Percentiles rank a stretch among this genome's conserved stretches.
Conservation (phyloP, 495 filamentous ascomycete genomes). For the Daldinia loculata region DNA sequence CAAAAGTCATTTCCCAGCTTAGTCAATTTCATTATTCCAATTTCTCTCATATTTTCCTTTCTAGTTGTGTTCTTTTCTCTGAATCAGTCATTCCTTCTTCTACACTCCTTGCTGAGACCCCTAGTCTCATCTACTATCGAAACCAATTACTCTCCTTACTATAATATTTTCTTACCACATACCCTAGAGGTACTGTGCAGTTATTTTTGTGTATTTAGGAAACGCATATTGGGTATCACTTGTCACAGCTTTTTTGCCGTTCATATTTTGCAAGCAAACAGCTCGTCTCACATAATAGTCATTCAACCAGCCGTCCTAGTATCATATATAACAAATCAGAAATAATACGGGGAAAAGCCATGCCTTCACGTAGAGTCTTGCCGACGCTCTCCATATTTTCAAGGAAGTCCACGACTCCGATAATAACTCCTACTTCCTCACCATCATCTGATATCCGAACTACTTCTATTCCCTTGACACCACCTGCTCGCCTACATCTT, state of each 20-base stretch:
- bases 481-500: constrained; percentile 45
- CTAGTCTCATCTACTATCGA: constrained; percentile 11
- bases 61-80: neutral
- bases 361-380: constrained; percentile 33
- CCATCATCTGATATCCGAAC: constrained; percentile 1
- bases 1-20: neutral
- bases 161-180: neutral
- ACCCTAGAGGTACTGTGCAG: constrained; percentile 8
- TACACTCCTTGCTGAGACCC: constrained; percentile 14
- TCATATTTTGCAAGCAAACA: constrained; percentile 20
- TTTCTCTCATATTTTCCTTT: constrained; percentile 22
- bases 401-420: neutral
- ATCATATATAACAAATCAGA: constrained; percentile 5
- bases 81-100: constrained; percentile 14
- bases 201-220: constrained; percentile 8
- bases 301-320: constrained; percentile 15
- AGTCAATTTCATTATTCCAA: constrained; percentile 4
- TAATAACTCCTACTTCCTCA: neutral
- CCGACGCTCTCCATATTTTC: constrained; percentile 34
- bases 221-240: constrained; percentile 2
- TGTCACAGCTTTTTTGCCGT: neutral
- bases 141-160: constrained; percentile 7
- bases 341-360: constrained; percentile 4
- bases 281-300: constrained; percentile 8
- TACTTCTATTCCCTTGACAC: constrained; percentile 26